Base-by-base conservation (phyloP, 768 basidiomycete species). In the Tephrocybe rancida region DNA sequence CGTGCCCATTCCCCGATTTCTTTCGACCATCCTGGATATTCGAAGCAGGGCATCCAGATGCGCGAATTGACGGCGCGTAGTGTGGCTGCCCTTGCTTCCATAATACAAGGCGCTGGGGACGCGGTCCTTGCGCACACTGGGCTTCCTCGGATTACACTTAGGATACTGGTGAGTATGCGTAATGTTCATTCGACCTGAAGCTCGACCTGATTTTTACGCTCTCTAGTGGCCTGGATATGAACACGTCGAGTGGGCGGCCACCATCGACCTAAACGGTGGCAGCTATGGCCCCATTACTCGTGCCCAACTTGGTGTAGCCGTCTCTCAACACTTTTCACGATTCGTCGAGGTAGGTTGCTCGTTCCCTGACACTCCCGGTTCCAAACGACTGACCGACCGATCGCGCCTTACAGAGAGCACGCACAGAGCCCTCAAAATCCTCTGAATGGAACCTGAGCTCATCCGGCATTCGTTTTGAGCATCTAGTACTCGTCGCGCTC, bases 151-250 rank as follows among this genome's bases (percentile, higher is more conserved):
- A 69, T 78, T 6, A 68, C 67, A 11, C 61, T 81, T 44, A 67
- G 66, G 32, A 74, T 81, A 30, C 60, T 67, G 56, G 80, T 79
- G 48, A 52, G 64, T 62, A 7, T 25, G n/a, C 9, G 16, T 21
- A 41, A 13, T 9, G 29, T 42, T 45, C 35, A n/a, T n/a, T n/a
- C 5, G n/a, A 3, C 18, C 6, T 19, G 19, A 41, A 32, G 13
- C 39, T 41, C 11, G 16, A 13, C 3, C 24, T 38, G 29, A 38
- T 10, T 19, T 19, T 19, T 19, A 5, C 18, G n/a, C 19, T 22
- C 21, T 54, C 1, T 48, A 81, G 79, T 81, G 78, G 79, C 79
- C 78, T 16, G 79, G 78, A 5, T 81, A 80, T 49, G 69, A 69
- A 10, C 68, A 74, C 47, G 46, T 76, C 41, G 67, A 74, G 10